Evolutionary conservation across 768 basidiomycete species (phyloP), one percentile per base, ranked within the genome.

Genomic region (Imleria badia): DNA sequence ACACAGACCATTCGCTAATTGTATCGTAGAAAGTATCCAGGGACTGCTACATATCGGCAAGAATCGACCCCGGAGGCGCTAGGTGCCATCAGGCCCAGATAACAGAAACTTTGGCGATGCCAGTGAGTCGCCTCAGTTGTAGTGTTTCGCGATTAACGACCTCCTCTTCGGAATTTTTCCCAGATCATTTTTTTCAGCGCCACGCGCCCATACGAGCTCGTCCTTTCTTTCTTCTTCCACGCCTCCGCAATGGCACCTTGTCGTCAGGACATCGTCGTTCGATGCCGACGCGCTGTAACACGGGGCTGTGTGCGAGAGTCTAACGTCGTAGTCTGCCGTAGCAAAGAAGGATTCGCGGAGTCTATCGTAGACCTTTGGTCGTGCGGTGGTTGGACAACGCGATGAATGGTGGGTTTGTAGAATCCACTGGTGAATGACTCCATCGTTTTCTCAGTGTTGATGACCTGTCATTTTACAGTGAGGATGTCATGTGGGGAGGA

Each of bases 371-470:
- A 60, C 65, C 67, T 74, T 59, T 86, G 84, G 56, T 83, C 81
- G 0, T 56, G 55, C 2, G 81, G 84, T 3, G 83, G 84, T 62
- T 79, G 79, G 17, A 82, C 69, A 33, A 85, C 83, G 23, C 83
- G 80, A 60, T 86, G 83, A 49, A 84, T 80, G 1, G 83, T 85
- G 7, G 77, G 78, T 11, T 71, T 75, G 64, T 84, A 84, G 60
- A 72, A 84, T 1, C 82, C 82, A 0, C 83, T 81, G 1, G 80
- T 81, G 12, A 86, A 69, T 64, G 83, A 81, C 45, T 81, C 78
- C 60, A 86, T 68, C 13, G 77, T 77, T 51, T 85, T 83, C 14
- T 83, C 83, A 0, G 78, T 76, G 52, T 85, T 85, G 45, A 87
- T 72, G 13, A 82, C 76, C 84, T 84, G 29, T 29, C 19, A 29